Base-by-base conservation (phyloP, 768 basidiomycete genomes). In the Boletellus emodensis region DNA sequence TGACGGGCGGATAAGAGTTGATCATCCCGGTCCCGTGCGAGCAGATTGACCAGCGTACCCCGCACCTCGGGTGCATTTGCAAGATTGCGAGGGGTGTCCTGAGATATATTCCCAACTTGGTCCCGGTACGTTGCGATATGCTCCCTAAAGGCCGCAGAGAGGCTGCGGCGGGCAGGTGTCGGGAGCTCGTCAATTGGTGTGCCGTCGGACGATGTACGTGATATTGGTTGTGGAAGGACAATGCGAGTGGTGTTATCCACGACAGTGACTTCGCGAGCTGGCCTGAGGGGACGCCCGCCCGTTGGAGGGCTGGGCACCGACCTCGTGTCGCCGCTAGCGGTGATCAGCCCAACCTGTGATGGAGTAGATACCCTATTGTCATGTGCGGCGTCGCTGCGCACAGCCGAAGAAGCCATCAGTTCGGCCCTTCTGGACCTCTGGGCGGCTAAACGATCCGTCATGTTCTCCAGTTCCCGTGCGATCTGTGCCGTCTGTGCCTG, bases 391-490 rank as follows among this genome's bases (percentile, higher is more conserved):
- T 55, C 54, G 9, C 47, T 43, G 17, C 53, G 56, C 47, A 15
- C 37, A 30, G 49, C 36, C 10, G 61, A 40, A 20, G 46, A 36
- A 47, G 64, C 61, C 46, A n/a, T n/a, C n/a, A 56, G 36, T 22
- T 56, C 60, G 4, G 59, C 24, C 39, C 68, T 55, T 32, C 68
- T 65, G 32, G 55, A 57, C 32, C 64, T 56, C 12, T 53, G 54
- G 3, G 58, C 48, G 3, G 53, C 49, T 42, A 71, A 50, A 17
- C 55, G 61, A 38, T 60, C 61, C 14, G 63, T 61, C 67, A 69
- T 67, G 45, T 32, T 60, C 49, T 69, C 69, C 8, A 68, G 46
- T 46, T 68, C 69, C 46, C 60, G 62, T n/a, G 69, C 57, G 15
- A 67, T 66, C 51, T 63, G 59, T n/a, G 56, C 55, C 4, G 67